These are phyloP conservation scores for Apostasia shenzhenica DNA, from an alignment of 106 monocot genomes.

Conservation along the genomic window DNA sequence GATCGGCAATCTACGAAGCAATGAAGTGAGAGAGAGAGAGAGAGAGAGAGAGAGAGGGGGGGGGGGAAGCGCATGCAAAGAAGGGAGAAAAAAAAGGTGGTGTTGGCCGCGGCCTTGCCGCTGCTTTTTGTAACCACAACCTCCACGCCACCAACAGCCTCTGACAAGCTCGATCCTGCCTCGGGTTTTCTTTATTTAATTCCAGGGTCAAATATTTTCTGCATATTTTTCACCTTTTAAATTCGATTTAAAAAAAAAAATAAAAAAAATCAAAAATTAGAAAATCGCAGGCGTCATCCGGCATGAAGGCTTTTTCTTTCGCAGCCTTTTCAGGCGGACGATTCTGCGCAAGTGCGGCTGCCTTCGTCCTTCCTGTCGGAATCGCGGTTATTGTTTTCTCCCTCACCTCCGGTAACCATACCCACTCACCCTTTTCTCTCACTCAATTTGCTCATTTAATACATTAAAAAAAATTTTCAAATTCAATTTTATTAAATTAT, in stretches of 20 bases:
- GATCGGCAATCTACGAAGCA: no score
- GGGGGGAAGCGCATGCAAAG: slow-evolving; percentile 6
- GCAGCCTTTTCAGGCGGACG: slow-evolving; percentile 10
- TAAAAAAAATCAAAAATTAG: background rate
- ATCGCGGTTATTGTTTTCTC: no score
- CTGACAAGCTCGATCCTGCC: background rate
- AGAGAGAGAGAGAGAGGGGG: background rate
- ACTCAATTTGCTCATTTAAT: no score
- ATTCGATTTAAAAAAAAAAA: background rate
- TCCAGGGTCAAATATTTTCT: background rate
- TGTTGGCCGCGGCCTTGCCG: background rate
- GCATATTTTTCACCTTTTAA: no score
- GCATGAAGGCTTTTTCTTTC: background rate
- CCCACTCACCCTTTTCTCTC: no score
- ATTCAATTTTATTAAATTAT: no score
- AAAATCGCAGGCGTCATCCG: slow-evolving; percentile 1
- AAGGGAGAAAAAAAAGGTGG: background rate
- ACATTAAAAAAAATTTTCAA: no score
- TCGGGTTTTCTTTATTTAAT: background rate
- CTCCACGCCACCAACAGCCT: slow-evolving; percentile 8
- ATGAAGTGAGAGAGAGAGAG: background rate
- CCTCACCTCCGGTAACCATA: no score
- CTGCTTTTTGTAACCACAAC: background rate
- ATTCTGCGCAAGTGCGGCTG: slow-evolving; percentile 9
- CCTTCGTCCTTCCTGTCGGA: slow-evolving; percentile 8